Base-by-base conservation (phyloP, 2,329 filamentous ascomycete genomes). In the Cercospora sp. region DNA sequence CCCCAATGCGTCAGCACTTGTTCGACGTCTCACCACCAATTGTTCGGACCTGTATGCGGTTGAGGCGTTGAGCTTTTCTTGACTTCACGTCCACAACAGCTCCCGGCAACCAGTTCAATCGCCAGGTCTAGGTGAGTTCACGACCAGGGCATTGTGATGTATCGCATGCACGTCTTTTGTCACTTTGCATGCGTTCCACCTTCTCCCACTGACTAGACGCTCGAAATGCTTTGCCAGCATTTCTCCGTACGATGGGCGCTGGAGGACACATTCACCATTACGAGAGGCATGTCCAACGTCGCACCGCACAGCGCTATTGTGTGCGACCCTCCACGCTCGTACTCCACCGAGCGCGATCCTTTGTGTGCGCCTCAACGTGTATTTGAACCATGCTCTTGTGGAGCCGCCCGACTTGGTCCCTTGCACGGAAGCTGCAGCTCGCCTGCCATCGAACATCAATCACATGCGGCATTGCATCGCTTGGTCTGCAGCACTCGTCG, bases 41-140 rank as follows among this genome's bases (percentile, higher is more conserved):
- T 28, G 28, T 51, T 63, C 30, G 59, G 58, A 57, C 33, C 66
- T 45, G 10, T 31, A 63, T 69, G 69, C 67, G 57, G 65, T 67
- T 69, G 65, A 61, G 62, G 65, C 61, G 69, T 60, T 58, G 59
- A 69, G 67, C 69, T 67, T 69, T 63, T 69, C 65, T 67, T 28
- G 53, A 70, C 69, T 64, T 66, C 69, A 69, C 67, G 66, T 65
- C 39, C 61, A 63, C 63, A 59, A n/a, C n/a, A 10, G 28, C 12
- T 23, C 30, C 28, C 55, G 12, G 55, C 30, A 4, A 31, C 30
- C 55, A 23, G 10, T 36, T 33, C 30, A 8, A 59, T 18, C 12
- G 10, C 16, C n/a, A 18, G n/a, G 26, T 53, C 30, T 55, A 26
- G 23, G 13, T 26, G 7, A 8, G 13, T 8, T 53, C 4, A 23